phyloP scores from a whole-genome alignment of 345 rosid genomes.

The Pugionium cornutum region DNA sequence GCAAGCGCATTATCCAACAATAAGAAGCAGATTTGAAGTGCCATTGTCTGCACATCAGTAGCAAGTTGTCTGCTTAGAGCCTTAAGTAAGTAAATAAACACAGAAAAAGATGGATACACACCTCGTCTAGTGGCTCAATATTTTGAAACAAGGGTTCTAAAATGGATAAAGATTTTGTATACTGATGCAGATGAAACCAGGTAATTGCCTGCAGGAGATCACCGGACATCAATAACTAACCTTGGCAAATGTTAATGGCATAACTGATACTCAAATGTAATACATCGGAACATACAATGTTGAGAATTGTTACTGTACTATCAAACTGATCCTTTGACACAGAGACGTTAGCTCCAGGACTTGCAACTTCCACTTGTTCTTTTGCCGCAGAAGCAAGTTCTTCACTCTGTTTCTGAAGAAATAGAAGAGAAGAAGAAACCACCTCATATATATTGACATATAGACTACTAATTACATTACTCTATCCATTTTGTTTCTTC shows the following conservation, averaged over 20 bases:
- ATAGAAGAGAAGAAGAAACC: slow-evolving; percentile 13
- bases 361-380: slow-evolving; percentile 63
- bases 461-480: slow-evolving; percentile 1
- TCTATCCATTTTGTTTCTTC: too few relatives aligned
- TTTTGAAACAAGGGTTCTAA: slow-evolving; percentile 75
- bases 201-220: slow-evolving; percentile 63
- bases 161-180: slow-evolving; percentile 71
- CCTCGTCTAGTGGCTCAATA: slow-evolving; percentile 88
- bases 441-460: slow-evolving; percentile 18
- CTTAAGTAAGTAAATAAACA: slow-evolving; percentile 24
- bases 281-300: slow-evolving; percentile 59
- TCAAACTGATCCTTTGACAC: slow-evolving; percentile 83
- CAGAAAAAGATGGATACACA: slow-evolving; percentile 32
- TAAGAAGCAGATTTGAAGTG: slow-evolving; percentile 84
- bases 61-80: slow-evolving; percentile 29
- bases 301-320: slow-evolving; percentile 66
- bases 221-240: slow-evolving; percentile 29
- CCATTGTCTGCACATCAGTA: slow-evolving; percentile 60
- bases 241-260: slow-evolving; percentile 4
- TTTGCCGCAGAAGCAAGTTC: slow-evolving; percentile 66
- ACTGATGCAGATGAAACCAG: slow-evolving; percentile 92
- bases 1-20: slow-evolving; percentile 85
- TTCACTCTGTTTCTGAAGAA: slow-evolving; percentile 62
- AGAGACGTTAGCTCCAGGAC: slow-evolving; percentile 47
- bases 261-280: slow-evolving; percentile 2